Percentiles rank a stretch among this genome's conserved stretches.
phyloP scores from a whole-genome alignment of 352 stramenopile genomes.

The Globisporangium recalcitrans region DNA sequence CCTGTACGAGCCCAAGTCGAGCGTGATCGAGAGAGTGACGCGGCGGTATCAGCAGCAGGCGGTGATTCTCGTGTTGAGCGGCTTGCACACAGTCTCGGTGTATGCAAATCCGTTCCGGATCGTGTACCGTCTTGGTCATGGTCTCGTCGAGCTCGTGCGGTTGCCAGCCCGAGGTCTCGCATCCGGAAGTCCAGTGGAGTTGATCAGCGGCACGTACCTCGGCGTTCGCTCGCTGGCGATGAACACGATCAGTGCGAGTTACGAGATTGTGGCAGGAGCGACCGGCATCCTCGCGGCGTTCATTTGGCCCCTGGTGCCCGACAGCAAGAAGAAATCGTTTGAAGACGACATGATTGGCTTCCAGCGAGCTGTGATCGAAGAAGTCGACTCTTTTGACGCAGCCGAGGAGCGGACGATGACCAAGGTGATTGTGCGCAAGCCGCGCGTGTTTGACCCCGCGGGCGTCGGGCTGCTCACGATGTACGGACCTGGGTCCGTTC shows the following conservation, averaged over 20 bases:
- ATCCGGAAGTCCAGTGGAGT: conserved; percentile 76
- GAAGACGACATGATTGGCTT: conserved; percentile 83
- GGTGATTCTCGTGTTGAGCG: conserved; percentile 78
- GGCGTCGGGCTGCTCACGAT: conserved; percentile 74
- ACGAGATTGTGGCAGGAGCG: conserved; percentile 81
- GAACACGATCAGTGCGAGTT: conserved; percentile 87
- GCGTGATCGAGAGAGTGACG: conserved; percentile 70
- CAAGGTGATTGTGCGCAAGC: conserved; percentile 81
- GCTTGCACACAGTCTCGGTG: conserved; percentile 81
- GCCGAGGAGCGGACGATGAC: conserved; percentile 85
- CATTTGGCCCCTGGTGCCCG: conserved; percentile 59
- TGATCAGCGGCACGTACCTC: conserved; percentile 80
- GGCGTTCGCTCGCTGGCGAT: conserved; percentile 81
- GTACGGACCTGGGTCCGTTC: conserved; percentile 81
- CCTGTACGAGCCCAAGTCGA: conserved; percentile 74
- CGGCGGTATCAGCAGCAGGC: conserved; percentile 82
- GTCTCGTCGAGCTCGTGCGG: conserved; percentile 74
- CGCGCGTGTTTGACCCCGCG: conserved; percentile 70
- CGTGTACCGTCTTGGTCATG: conserved; percentile 79
- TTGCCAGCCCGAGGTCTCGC: conserved; percentile 72
- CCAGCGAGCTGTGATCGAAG: conserved; percentile 82
- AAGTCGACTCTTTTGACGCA: conserved; percentile 84
- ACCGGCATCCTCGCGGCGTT: conserved; percentile 74
- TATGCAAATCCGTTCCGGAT: conserved; percentile 88
- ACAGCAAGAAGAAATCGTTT: conserved; percentile 69